Percentiles rank a stretch among this genome's conserved stretches.
phyloP scores from a whole-genome alignment of 352 stramenopile species.

The Phytophthora palmivora region DNA sequence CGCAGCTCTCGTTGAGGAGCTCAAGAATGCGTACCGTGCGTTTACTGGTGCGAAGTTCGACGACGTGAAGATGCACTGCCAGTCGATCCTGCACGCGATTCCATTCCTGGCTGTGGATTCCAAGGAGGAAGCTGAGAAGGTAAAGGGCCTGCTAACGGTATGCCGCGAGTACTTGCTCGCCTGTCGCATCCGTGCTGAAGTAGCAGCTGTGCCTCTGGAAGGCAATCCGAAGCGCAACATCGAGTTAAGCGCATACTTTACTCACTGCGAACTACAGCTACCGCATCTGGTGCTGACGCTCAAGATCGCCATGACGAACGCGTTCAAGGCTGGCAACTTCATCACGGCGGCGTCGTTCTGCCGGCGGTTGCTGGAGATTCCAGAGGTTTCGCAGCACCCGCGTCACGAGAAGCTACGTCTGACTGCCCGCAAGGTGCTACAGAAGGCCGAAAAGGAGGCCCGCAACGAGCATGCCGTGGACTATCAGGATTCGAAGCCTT shows the following conservation, averaged over 20 bases:
- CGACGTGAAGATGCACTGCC: conserved; percentile 94
- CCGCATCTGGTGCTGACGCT: conserved; percentile 98
- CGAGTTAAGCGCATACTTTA: conserved; percentile 99
- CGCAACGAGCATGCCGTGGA: conserved; percentile 98
- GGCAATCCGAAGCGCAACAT: conserved; percentile 91
- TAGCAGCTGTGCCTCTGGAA: conserved; percentile 75
- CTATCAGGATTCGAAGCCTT: conserved; percentile 98
- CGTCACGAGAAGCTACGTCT: conserved; percentile 95
- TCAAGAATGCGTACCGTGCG: conserved; percentile 96
- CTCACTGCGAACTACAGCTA: conserved; percentile 98
- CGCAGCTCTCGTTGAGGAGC: conserved; percentile 89
- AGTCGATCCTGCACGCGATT: conserved; percentile 94
- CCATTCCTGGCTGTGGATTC: conserved; percentile 95
- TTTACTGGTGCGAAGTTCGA: conserved; percentile 99
- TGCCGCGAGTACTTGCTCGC: conserved; percentile 98
- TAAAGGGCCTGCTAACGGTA: conserved; percentile 96
- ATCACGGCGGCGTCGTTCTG: conserved; percentile 99
- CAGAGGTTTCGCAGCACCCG: conserved; percentile 92
- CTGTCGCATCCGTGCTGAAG: conserved; percentile 95
- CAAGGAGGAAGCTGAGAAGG: conserved; percentile 92
- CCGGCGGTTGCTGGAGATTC: conserved; percentile 97
- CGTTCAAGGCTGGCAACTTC: conserved; percentile 99
- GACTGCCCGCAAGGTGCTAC: conserved; percentile 97
- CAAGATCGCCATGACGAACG: conserved; percentile 98
- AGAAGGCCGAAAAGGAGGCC: conserved; percentile 98